phyloP scores from a whole-genome alignment of 176 grass and related monocot genomes.

The Secale cereale region DNA sequence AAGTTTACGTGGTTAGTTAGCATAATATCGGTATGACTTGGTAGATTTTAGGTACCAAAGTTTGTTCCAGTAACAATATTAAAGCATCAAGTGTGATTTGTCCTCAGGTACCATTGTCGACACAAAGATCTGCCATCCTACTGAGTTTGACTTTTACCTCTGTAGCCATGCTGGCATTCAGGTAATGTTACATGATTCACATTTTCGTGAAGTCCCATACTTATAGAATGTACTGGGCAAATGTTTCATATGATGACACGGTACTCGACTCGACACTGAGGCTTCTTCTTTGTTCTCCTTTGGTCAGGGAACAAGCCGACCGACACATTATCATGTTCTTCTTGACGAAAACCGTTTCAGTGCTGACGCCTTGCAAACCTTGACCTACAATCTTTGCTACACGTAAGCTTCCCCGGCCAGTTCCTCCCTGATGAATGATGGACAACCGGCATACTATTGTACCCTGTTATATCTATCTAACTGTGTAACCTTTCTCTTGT shows the following conservation, averaged over 20 bases:
- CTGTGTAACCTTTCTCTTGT: neutral
- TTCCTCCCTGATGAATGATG: neutral
- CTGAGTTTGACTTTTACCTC: constrained; percentile 88
- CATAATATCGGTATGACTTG: neutral
- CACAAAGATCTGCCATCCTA: constrained; percentile 74
- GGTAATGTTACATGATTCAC: constrained; percentile 31
- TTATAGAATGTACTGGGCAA: neutral
- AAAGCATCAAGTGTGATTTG: neutral
- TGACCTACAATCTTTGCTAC: constrained; percentile 87
- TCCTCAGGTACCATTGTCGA: constrained; percentile 73
- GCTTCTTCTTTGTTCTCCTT: neutral
- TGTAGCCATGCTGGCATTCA: constrained; percentile 92
- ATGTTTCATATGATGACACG: neutral
- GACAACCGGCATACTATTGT: neutral
- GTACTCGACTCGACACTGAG: neutral
- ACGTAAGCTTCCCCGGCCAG: constrained; percentile 18
- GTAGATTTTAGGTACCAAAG: neutral
- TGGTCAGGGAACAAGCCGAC: constrained; percentile 73
- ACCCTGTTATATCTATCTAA: neutral
- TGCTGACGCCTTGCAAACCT: constrained; percentile 63
- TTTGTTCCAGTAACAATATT: neutral
- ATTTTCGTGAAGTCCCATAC: neutral
- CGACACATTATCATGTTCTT: constrained; percentile 83
- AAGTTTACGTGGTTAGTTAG: neutral
- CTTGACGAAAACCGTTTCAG: constrained; percentile 68